Base-by-base conservation (phyloP, 352 stramenopile species). In the Globisporangium radiosum region DNA sequence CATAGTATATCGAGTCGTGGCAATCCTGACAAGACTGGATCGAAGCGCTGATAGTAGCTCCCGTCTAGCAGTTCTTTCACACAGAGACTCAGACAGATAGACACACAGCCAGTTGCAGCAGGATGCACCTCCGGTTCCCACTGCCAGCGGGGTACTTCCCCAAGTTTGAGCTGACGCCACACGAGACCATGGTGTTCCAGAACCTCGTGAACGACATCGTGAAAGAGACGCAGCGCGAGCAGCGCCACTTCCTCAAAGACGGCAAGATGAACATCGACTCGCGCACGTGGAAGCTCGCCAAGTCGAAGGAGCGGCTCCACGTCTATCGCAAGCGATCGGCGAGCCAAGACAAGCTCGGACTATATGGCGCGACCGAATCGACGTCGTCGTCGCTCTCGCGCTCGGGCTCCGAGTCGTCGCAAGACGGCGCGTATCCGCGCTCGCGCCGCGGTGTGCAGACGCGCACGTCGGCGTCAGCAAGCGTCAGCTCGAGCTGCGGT, bases 81-180 rank as follows among this genome's bases (percentile, higher is more conserved):
- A 54, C 49, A 54, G 25, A 54, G 19, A 39, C 49, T 43, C 19
- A 56, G 37, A 62, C 37, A 62, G 14, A 52, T n/a, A 59, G 43
- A 59, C 25, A 61, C 17, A 56, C 47, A 60, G 3, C 47, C 38
- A 48, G 45, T 3, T 48, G 47, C 38, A 43, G 1, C 36, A 72
- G 62, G 56, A 89, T 90, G 80, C 77, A 85, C 43, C 80, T 88
- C 59, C 78, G 78, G 45, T 90, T 90, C 70, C 80, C 80, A 17
- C 59, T 90, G 25, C 80, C 80, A 10, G 59, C 66, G 43, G 74
- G 72, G n/a, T 88, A 86, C 68, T 90, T 90, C 60, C 75, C 77
- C 67, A 78, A 76, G 65, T 87, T 90, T 59, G 77, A 90, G 57
- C 72, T 90, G 59, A 66, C 76, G 45, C 64, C 75, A 8, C 63